Evolutionary conservation across 495 filamentous ascomycete genomes (phyloP).

Genomic region (Clohesyomyces aquaticus): DNA sequence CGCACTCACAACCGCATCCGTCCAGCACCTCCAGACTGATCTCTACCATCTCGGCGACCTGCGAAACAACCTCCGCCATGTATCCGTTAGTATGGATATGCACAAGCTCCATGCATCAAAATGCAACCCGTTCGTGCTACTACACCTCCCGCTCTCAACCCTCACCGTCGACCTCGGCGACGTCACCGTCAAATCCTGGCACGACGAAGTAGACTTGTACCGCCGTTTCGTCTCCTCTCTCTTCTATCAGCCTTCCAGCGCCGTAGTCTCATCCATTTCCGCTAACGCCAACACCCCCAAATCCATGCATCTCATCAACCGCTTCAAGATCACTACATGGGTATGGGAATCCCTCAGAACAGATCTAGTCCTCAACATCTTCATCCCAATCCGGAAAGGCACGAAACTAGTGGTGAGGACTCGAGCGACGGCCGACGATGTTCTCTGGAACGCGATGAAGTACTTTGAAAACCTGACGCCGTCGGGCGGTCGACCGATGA

Average conservation of each 20-base stretch:
- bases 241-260: not conserved
- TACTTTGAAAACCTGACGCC: too few species aligned
- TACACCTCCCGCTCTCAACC: not conserved
- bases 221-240: not conserved
- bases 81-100: not conserved
- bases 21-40: not conserved
- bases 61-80: not conserved
- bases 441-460: too few species aligned
- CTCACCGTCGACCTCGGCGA: not conserved
- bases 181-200: not conserved
- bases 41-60: not conserved
- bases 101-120: not conserved
- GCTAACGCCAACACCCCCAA: not conserved
- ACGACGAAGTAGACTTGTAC: not conserved
- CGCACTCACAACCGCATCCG: too few species aligned
- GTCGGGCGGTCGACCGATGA: too few species aligned
- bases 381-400: too few species aligned
- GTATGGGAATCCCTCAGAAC: too few species aligned
- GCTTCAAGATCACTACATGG: too few species aligned
- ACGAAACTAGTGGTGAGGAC: too few species aligned
- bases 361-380: too few species aligned
- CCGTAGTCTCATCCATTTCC: slow-evolving; percentile 1
- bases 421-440: too few species aligned
- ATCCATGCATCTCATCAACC: too few species aligned
- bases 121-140: not conserved